Evolutionary conservation across 805 yeast genomes (phyloP).

Genomic region (Wickerhamiella occidentalis): DNA sequence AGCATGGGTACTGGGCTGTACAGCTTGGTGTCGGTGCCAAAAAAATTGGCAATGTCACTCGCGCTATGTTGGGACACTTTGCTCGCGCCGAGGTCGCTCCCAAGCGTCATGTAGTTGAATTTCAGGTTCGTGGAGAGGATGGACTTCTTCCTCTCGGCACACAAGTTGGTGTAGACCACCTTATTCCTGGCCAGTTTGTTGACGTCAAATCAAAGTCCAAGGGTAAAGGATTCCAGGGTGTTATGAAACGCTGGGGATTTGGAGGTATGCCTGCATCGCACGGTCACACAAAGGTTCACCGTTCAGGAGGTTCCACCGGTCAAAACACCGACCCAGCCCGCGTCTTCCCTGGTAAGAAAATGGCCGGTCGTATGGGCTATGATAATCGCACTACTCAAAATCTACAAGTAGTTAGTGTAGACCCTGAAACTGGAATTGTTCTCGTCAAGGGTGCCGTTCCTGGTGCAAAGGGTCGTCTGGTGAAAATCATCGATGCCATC

Average conservation of each 20-base stretch:
- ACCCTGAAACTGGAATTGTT: conserved; percentile 68
- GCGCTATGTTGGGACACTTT: conserved; percentile 62
- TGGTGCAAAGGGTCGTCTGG: conserved; percentile 69
- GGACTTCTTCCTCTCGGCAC: conserved; percentile 71
- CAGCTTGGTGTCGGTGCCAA: conserved; percentile 76
- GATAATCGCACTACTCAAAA: conserved; percentile 62
- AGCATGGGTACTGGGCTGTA: conserved; percentile 74
- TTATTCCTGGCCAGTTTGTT: conserved; percentile 68
- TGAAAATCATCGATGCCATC: conserved; percentile 70
- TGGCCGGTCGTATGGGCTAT: conserved; percentile 97
- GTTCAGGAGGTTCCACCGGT: conserved; percentile 97
- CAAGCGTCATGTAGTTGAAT: conserved; percentile 61
- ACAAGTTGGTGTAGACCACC: conserved; percentile 69
- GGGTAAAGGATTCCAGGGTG: conserved; percentile 97
- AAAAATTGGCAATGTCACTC: conserved; percentile 46
- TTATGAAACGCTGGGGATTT: conserved; percentile 90
- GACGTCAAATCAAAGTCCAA: conserved; percentile 70
- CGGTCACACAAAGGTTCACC: conserved; percentile 87
- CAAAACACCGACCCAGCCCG: conserved; percentile 93
- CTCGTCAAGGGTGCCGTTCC: conserved; percentile 83
- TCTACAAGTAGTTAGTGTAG: conserved; percentile 62
- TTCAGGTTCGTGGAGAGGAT: conserved; percentile 54
- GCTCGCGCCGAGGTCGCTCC: conserved; percentile 75
- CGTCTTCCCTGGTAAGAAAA: conserved; percentile 89
- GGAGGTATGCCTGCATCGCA: conserved; percentile 84